Conservation (phyloP, 306 rosid species). For the Citrullus mucosospermus region DNA sequence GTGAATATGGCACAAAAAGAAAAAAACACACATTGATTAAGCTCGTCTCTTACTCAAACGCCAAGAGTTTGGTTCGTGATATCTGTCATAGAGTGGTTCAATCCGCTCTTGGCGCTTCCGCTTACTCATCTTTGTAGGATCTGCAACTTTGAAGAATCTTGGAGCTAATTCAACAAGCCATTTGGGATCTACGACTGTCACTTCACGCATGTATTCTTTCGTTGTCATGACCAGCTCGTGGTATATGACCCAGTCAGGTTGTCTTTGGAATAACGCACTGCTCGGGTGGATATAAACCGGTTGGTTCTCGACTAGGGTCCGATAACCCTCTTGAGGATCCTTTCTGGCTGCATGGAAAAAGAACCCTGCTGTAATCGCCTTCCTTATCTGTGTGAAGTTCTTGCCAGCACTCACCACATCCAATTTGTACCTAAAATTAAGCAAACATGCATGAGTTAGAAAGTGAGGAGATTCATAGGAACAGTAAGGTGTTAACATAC, state of each 20-base stretch:
- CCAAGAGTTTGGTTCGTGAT: constrained; percentile 93
- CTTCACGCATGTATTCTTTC: constrained; percentile 81
- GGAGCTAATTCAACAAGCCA: constrained; percentile 93
- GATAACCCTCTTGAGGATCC: constrained; percentile 85
- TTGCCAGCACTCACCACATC: constrained; percentile 82
- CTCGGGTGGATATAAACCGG: constrained; percentile 76
- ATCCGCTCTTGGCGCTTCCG: constrained; percentile 77
- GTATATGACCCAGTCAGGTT: constrained; percentile 88
- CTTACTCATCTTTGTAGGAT: constrained; percentile 74
- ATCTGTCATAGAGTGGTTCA: constrained; percentile 72
- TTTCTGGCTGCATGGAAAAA: constrained; percentile 72
- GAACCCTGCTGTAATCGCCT: constrained; percentile 82
- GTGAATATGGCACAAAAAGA: not conserved
- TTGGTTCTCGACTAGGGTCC: constrained; percentile 81
- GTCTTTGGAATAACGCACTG: constrained; percentile 73
- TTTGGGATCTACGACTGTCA: constrained; percentile 66
- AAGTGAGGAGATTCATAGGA: not conserved
- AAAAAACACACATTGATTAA: constrained; percentile 24
- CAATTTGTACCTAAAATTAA: constrained; percentile 54
- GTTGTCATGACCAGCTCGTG: constrained; percentile 91
- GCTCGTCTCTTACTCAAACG: constrained; percentile 81
- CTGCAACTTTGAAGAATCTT: constrained; percentile 67
- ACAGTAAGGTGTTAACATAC: not conserved
- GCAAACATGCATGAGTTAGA: not conserved
- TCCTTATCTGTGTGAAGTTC: constrained; percentile 61